Evolutionary conservation across 2,329 filamentous ascomycete species (phyloP).

Genomic region (Paracoccidioides brasiliensis): DNA sequence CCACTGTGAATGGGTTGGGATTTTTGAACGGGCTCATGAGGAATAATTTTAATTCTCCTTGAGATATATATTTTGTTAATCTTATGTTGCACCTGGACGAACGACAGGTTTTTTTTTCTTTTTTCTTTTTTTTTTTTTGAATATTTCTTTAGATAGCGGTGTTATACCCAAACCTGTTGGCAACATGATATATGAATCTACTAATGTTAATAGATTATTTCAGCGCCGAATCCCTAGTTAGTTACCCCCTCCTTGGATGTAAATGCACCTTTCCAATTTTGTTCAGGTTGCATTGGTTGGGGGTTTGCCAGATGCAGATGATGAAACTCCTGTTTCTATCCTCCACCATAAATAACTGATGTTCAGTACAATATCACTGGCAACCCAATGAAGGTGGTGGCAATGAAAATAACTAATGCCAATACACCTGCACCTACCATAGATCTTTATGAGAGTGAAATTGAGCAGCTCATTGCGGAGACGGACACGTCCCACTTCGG

Average conservation of each 20-base stretch:
- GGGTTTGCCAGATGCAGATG: too few relatives aligned
- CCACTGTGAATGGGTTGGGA: too few relatives aligned
- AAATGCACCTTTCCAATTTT: neutral
- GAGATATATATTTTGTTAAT: too few relatives aligned
- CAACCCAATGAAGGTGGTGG: slow-evolving; percentile 4
- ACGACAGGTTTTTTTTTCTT: neutral
- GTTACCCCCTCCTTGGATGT: neutral
- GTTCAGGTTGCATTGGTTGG: too few relatives aligned
- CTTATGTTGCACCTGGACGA: too few relatives aligned
- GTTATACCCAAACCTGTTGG: neutral
- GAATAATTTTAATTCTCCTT: too few relatives aligned
- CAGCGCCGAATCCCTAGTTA: neutral
- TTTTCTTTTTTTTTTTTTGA: neutral
- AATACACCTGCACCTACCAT: neutral
- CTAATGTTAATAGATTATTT: neutral
- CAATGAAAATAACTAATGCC: slow-evolving; percentile 9
- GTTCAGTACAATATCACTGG: neutral
- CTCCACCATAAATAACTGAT: neutral
- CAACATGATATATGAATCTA: neutral
- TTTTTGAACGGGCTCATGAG: too few relatives aligned
- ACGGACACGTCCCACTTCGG: slow-evolving; percentile 16
- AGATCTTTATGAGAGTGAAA: slow-evolving; percentile 13
- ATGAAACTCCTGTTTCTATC: neutral
- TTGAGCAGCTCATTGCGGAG: slow-evolving; percentile 16
- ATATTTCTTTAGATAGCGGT: neutral